Base-by-base conservation (phyloP, 352 stramenopile species). In the Elongisporangium anandrum region DNA sequence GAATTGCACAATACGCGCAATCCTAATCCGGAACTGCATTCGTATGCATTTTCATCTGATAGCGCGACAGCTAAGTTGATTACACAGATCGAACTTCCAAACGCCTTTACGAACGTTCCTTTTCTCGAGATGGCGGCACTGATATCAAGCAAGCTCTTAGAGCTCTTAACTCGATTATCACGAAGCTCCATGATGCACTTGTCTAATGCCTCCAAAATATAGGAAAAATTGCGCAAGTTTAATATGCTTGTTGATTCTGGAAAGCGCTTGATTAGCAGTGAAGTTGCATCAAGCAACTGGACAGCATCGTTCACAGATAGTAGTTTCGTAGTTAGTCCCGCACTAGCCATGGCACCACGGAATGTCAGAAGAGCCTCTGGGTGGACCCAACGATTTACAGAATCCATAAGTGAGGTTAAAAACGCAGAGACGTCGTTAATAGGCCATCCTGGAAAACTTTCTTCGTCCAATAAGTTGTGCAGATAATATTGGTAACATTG, bases 401-500 rank as follows among this genome's bases (percentile, higher is more conserved):
- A 85, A 57, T 95, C 86, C 66, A 92, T 71, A 8, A 95, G 57
- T 10, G 86, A 70, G 2, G 75, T 67, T 41, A 95, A 60, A 54
- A 95, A 95, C 20, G 86, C 79, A 48, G 76, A 47, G 52, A 90
- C 84, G 50, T 94, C 81, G 61, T 94, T 94, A 47, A 95, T 94
- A 50, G 84, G 81, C 86, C 86, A 95, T n/a, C 83, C 83, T n/a
- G 86, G 86, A 59, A 92, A 95, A 41, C 81, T 75, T 54, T 90
- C 82, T 53, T 94, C 86, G 53, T 95, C 84, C 21, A 95, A 60
- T 21, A 95, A 63, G 56, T 95, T 95, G 66, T 93, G 81, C 20
- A 95, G 58, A 21, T 95, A 95, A 62, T 95, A 95, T 63, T 94
- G 84, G 52, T 95, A 92, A 63, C 82, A 92, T 63, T 95, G 86